Evolutionary conservation across 2,329 filamentous ascomycete genomes (phyloP), one percentile per base, ranked within the genome.

Genomic region (Pestalotiopsis sp.): DNA sequence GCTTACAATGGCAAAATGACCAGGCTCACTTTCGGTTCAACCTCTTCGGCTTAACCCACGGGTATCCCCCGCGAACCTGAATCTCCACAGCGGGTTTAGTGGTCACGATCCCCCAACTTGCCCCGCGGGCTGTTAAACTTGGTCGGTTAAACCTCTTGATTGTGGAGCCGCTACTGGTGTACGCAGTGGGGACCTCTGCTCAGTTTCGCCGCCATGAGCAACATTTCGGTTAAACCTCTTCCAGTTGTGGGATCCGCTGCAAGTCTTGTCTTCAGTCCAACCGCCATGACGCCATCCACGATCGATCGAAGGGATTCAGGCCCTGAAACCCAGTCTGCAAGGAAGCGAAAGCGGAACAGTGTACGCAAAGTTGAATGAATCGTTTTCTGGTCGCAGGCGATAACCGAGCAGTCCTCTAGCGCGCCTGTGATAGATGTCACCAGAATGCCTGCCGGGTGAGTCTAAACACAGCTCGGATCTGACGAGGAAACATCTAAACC

Each of bases 261-360:
- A 20, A 27, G 3, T 3, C n/a, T 20, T 23, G 1, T 11, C 27
- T 27, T 17, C 27, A 59, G 6, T 14, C 31, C 23, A 59, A 59
- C 57, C 25, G 57, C 57, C n/a, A 59, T 59, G 57, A 59, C 57
- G 57, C 57, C 57, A 59, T 59, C 25, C 2, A 59, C 14, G 4
- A 27, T 17, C 17, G 13, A 62, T 36, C 25, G 31, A n/a, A 36
- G 6, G 12, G 4, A 17, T 2, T 20, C 59, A n/a, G 59, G n/a
- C 11, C 31, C 27, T 5, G 59, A 36, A 17, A 36, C 14, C 5
- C 25, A 27, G 31, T 62, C 59, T n/a, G 27, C 59, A 12, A 27
- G 20, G 14, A 62, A 62, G 31, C 59, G 59, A 36, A 62, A 62
- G 14, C 59, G 59, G 59, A 62, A 62, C 4, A 62, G 59, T 23